A percentile compares a stretch with the other conserved stretches of the same genome.
Evolutionary conservation across 2,329 filamentous ascomycete species (phyloP).

Genomic region (Lizonia empirigonia): DNA sequence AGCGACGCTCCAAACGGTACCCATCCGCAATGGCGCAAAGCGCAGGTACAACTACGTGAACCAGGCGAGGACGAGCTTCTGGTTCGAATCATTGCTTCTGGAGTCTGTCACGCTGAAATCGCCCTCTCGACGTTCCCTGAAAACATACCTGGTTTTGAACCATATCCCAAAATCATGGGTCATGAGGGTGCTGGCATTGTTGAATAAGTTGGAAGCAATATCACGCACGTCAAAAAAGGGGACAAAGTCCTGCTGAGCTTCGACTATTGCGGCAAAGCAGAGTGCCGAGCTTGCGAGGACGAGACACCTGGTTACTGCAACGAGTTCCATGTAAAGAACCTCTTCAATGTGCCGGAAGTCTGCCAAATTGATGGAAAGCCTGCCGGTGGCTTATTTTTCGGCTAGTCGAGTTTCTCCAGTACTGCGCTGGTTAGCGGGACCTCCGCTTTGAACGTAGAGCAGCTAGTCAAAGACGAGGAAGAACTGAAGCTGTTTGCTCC

Average conservation of each 20-base stretch:
- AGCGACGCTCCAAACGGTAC: slow-evolving; percentile 45
- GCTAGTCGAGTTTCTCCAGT: slow-evolving; percentile 54
- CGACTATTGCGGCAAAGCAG: slow-evolving; percentile 52
- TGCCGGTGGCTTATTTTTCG: slow-evolving; percentile 54
- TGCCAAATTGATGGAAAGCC: slow-evolving; percentile 28
- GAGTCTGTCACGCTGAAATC: slow-evolving; percentile 63
- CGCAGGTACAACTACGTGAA: slow-evolving; percentile 46
- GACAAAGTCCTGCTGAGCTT: slow-evolving; percentile 58
- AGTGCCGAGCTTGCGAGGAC: slow-evolving; percentile 56
- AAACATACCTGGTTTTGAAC: slow-evolving; percentile 32
- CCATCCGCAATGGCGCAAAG: slow-evolving; percentile 48
- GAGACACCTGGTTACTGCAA: slow-evolving; percentile 57
- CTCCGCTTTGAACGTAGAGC: slow-evolving; percentile 52
- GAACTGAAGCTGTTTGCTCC: slow-evolving; percentile 53
- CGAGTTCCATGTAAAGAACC: slow-evolving; percentile 56
- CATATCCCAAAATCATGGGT: slow-evolving; percentile 57
- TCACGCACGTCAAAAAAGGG: slow-evolving; percentile 51
- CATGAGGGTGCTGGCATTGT: slow-evolving; percentile 63
- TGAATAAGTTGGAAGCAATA: slow-evolving; percentile 49
- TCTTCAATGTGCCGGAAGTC: slow-evolving; percentile 40
- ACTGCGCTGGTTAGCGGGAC: slow-evolving; percentile 49
- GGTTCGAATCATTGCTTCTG: slow-evolving; percentile 60
- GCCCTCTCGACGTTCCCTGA: slow-evolving; percentile 52
- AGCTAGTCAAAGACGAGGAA: slow-evolving; percentile 46
- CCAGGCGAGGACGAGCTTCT: slow-evolving; percentile 56